Conservation (phyloP, 2,329 filamentous ascomycete species). For the Chalaropsis ovoidea region DNA sequence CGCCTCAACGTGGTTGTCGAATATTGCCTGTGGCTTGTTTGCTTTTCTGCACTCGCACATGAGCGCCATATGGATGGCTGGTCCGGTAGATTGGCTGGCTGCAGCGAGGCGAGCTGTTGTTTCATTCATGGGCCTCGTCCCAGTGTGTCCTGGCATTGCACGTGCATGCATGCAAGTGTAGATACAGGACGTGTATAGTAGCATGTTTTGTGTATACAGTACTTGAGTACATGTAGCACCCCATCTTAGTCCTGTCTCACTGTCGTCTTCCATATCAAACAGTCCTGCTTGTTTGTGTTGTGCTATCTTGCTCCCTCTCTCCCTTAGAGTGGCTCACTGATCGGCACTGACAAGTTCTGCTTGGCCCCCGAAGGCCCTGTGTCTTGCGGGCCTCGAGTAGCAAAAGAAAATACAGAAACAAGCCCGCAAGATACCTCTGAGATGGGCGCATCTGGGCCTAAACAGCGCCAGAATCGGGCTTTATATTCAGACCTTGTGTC, state of each 20-base stretch:
- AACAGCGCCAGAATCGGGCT: not conserved
- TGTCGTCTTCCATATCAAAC: not conserved
- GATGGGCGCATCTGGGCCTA: not conserved
- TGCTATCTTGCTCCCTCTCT: not conserved
- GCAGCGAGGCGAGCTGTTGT: not conserved
- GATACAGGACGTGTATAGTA: too few species aligned
- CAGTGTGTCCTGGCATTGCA: not conserved
- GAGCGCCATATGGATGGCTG: not conserved
- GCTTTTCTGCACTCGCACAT: not conserved
- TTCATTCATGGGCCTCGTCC: not conserved
- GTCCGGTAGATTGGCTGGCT: not conserved
- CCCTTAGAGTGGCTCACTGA: not conserved
- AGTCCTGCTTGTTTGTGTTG: not conserved
- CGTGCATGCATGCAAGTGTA: too few species aligned
- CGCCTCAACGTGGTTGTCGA: constrained; percentile 7
- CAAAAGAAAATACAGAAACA: not conserved
- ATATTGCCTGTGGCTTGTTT: not conserved
- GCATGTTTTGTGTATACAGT: too few species aligned
- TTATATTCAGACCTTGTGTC: not conserved
- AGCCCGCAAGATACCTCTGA: not conserved
- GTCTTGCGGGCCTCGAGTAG: not conserved
- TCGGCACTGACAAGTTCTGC: not conserved
- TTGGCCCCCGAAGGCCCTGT: not conserved
- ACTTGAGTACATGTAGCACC: not conserved
- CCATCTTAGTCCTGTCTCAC: not conserved